Base-by-base conservation (phyloP, 2,329 filamentous ascomycete species). In the Colletotrichum brevisporum region DNA sequence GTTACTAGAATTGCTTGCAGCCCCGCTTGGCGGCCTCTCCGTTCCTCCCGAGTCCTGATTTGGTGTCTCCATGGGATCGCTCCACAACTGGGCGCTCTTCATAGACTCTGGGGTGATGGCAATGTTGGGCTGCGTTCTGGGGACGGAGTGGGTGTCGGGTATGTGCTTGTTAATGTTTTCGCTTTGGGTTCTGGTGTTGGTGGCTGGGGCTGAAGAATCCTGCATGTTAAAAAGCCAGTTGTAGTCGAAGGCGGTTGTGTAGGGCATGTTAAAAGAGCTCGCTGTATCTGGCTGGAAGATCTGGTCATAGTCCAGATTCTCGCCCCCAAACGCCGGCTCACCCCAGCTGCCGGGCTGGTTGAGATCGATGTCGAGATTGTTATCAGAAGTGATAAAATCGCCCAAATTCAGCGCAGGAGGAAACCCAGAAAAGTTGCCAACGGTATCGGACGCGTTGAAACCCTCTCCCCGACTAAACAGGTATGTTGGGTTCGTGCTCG, bases 211-310 rank as follows among this genome's bases (percentile, higher is more conserved):
- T 21, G 77, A 77, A 9, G 73, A 75, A 39, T 77, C 76, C 61
- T 83, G 80, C 64, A 86, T 76, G 52, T 88, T 84, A 72, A 90
- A 90, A 2, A 91, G 75, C 88, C 89, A 91, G 66, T 87, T 88
- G 74, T 90, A 90, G 64, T 90, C 89, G 70, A 83, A 82, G 68
- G 88, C 87, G 1, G 89, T 90, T 2, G 89, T 90, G 75, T 89
- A 91, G 5, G 89, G 89, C 78, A 89, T 89, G 63, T 91, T 90
- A 75, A 91, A 91, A 0, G 88, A 89, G 73, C 84, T 89, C 36
- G 88, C 88, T 75, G 88, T 90, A 73, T 90, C 88, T 52, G 88
- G 84, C 65, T 86, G 85, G 73, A 90, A 89, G 41, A 86, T 83
- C 58, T 89, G 85, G 59, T 88, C 85, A 72, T 85, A 86, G 16